These are phyloP conservation scores for Aspergillus sp. DNA, from an alignment of 2,329 filamentous ascomycete genomes.

Conservation along the genomic window DNA sequence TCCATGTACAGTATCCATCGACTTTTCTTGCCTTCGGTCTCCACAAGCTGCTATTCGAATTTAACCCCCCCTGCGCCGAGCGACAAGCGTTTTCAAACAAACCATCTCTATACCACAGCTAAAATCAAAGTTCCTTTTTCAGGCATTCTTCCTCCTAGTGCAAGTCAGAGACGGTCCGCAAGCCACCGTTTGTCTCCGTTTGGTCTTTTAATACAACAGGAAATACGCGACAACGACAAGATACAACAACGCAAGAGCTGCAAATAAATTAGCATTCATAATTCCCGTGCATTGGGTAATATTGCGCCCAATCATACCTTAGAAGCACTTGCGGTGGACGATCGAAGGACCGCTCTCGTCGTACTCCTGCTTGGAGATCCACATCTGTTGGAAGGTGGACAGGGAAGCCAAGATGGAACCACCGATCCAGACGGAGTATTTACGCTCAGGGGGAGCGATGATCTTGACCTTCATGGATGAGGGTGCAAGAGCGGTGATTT, in stretches of 20 bases:
- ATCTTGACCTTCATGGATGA: conserved; percentile 99
- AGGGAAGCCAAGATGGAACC: conserved; percentile 99
- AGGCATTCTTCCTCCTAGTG: conserved; percentile 41
- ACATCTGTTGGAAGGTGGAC: conserved; percentile 99
- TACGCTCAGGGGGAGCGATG: conserved; percentile 99
- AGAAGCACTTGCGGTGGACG: conserved; percentile 99
- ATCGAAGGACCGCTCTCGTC: conserved; percentile 99
- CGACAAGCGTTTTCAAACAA: conserved; percentile 23
- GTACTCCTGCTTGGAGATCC: conserved; percentile 99
- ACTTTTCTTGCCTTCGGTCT: conserved; percentile 16
- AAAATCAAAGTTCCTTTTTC: conserved; percentile 41
- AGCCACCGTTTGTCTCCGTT: conserved; percentile 37
- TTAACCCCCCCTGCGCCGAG: conserved; percentile 17
- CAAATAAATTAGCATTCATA: neutral
- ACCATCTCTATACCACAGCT: conserved; percentile 42
- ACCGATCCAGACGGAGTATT: conserved; percentile 99
- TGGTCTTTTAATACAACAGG: conserved; percentile 44
- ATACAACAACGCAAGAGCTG: conserved; percentile 29
- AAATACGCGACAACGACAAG: conserved; percentile 39
- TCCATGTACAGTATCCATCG: conserved; percentile 23
- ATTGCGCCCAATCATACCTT: conserved; percentile 54
- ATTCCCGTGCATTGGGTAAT: neutral
- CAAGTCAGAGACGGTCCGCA: conserved; percentile 39
- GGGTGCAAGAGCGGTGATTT: conserved; percentile 98
- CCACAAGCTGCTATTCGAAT: conserved; percentile 19